Conservation (phyloP, 2,329 filamentous ascomycete species). For the Ceratocystis albifundus region DNA sequence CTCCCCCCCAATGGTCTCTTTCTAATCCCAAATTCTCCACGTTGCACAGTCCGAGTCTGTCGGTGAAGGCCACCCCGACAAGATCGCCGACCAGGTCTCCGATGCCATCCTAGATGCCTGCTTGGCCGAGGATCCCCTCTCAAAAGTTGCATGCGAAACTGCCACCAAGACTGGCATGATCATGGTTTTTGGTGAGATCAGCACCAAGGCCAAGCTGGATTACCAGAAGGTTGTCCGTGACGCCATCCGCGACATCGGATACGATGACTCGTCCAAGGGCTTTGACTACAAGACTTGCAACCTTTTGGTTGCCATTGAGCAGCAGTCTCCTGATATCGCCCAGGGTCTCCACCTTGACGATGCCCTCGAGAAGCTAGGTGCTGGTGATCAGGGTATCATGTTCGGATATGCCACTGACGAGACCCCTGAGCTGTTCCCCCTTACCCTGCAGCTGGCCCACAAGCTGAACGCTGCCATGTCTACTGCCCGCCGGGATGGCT, state of each 20-base stretch:
- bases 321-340: constrained; percentile 97
- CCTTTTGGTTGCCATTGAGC: constrained; percentile 95
- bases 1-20: background rate
- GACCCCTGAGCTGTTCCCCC: constrained; percentile 90
- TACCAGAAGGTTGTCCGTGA: constrained; percentile 96
- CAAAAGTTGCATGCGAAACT: constrained; percentile 98
- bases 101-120: constrained; percentile 98
- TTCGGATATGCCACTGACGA: constrained; percentile 99
- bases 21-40: constrained; percentile 26
- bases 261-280: constrained; percentile 92
- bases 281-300: constrained; percentile 99
- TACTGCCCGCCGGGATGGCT: constrained; percentile 73
- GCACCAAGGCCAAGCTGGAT: constrained; percentile 88
- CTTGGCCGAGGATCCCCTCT: constrained; percentile 84
- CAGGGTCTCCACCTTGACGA: constrained; percentile 98
- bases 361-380: constrained; percentile 93
- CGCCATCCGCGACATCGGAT: constrained; percentile 96
- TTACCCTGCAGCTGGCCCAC: constrained; percentile 89
- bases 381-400: constrained; percentile 99
- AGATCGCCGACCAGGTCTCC: constrained; percentile 97
- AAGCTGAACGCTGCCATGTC: constrained; percentile 95
- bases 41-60: constrained; percentile 64
- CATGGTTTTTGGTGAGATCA: constrained; percentile 98
- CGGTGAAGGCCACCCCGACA: constrained; percentile 85
- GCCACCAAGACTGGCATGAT: constrained; percentile 99